A percentile compares a stretch with the other conserved stretches of the same genome.
These are phyloP conservation scores for Solanum clarkiae DNA, from an alignment of 257 asterid genomes.

Conservation along the genomic window DNA sequence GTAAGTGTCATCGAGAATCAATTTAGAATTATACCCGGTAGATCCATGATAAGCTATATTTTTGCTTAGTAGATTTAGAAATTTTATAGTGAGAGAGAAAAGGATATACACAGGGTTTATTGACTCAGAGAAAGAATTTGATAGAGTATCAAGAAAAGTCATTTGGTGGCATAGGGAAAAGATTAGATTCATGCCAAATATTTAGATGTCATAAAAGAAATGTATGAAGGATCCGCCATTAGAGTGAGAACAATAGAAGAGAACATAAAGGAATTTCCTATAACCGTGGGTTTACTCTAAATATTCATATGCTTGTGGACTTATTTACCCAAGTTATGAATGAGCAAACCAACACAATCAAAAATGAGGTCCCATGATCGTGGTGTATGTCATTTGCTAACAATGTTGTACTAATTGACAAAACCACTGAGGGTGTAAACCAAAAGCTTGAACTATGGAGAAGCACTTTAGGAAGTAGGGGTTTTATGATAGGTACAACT, in stretches of 20 bases:
- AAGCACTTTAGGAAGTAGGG: background rate
- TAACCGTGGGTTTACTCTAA: background rate
- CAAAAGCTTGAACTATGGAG: background rate
- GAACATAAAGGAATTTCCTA: background rate
- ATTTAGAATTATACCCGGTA: background rate
- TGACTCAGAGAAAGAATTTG: background rate
- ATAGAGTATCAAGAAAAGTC: background rate
- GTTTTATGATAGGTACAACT: background rate
- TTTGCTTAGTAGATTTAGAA: background rate
- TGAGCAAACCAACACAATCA: background rate
- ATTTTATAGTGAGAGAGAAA: background rate
- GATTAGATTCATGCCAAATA: background rate
- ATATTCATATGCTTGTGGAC: background rate
- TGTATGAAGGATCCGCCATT: background rate
- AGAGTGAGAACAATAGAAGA: background rate
- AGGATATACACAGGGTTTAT: background rate
- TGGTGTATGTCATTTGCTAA: background rate
- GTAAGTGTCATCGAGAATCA: background rate
- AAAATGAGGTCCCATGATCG: background rate
- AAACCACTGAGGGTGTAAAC: background rate
- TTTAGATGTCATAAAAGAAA: background rate
- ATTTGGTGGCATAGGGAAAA: background rate
- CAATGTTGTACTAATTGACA: background rate
- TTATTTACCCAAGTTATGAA: background rate
- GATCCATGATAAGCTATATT: background rate